These are phyloP conservation scores for Clonostachys byssicola DNA, from an alignment of 2,329 filamentous ascomycete genomes.

Conservation along the genomic window DNA sequence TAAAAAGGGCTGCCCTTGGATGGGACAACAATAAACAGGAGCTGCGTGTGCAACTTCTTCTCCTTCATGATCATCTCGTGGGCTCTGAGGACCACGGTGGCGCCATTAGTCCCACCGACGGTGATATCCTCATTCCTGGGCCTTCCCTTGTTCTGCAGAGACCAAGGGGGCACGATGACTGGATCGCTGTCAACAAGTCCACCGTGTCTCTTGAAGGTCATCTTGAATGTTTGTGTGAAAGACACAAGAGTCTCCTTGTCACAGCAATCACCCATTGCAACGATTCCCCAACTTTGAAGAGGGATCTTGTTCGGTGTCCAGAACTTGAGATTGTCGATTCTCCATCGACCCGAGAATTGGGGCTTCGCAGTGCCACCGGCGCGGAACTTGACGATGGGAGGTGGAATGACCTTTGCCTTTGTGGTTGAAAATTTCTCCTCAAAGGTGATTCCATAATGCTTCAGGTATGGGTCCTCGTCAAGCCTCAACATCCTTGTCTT, in stretches of 20 bases:
- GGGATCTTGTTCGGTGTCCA: constrained; percentile 55
- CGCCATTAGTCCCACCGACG: too few species aligned
- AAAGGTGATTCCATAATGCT: constrained; percentile 71
- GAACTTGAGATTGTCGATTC: constrained; percentile 77
- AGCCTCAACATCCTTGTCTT: constrained; percentile 57
- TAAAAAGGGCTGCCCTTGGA: constrained; percentile 71
- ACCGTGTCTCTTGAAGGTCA: constrained; percentile 44
- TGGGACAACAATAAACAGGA: constrained; percentile 75
- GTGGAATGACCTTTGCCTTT: constrained; percentile 65
- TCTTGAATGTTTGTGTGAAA: constrained; percentile 35
- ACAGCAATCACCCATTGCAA: constrained; percentile 56
- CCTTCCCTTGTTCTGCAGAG: constrained; percentile 3
- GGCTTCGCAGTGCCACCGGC: constrained; percentile 51
- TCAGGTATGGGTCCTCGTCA: constrained; percentile 67
- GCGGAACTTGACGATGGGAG: constrained; percentile 72
- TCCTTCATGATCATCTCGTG: too few species aligned
- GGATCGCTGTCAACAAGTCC: constrained; percentile 25
- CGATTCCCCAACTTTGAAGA: constrained; percentile 72
- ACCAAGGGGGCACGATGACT: constrained; percentile 23
- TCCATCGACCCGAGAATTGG: constrained; percentile 73
- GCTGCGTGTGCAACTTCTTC: constrained; percentile 50
- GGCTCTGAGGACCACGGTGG: too few species aligned
- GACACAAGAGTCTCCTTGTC: constrained; percentile 22
- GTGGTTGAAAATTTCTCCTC: constrained; percentile 58
- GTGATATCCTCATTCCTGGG: too few species aligned